Base-by-base conservation (phyloP, 805 yeast species). In the Zygotorulaspora sp. region DNA sequence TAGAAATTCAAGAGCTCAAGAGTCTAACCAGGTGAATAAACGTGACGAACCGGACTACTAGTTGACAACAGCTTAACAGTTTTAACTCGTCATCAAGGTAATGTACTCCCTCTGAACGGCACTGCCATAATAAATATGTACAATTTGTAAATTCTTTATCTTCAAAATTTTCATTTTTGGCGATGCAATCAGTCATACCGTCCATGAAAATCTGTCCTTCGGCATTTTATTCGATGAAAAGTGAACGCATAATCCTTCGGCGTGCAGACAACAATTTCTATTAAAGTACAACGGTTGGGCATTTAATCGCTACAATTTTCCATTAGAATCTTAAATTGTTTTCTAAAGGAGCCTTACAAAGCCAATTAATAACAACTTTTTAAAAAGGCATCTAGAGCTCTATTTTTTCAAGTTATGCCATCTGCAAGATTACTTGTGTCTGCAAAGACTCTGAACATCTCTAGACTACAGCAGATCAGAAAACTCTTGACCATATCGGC, bases 351-450 rank as follows among this genome's bases (percentile, higher is more conserved):
- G 21, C 24, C 23, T 16, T 22, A 32, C 5, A 17, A 28, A 13
- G n/a, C n/a, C n/a, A n/a, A n/a, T 13, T 9, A 13, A 25, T 23
- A 21, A 5, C 9, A 11, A 13, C n/a, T 36, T 7, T 32, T 15
- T n/a, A n/a, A 5, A 3, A 29, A 34, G 21, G 30, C 43, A 31
- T 10, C 23, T 7, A 19, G 2, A 5, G 10, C 6, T 12, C 25
- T 15, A 9, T 9, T 6, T 36, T 28, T 27, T 5, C 13, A 30
- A 21, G 9, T 28, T 13, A 54, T 55, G 61, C 55, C 59, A 24
- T 51, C 58, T 31, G 45, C 55, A 21, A 50, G 55, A 35, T 44
- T 58, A 30, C 42, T 58, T 16, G 48, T 47, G 22, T 49, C 61
- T 12, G 44, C 58, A 14, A 57, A 52, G 45, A 50, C 55, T 22